Evolutionary conservation across 176 grass and related monocot species (phyloP).

Genomic region (Raddia distichophylla): DNA sequence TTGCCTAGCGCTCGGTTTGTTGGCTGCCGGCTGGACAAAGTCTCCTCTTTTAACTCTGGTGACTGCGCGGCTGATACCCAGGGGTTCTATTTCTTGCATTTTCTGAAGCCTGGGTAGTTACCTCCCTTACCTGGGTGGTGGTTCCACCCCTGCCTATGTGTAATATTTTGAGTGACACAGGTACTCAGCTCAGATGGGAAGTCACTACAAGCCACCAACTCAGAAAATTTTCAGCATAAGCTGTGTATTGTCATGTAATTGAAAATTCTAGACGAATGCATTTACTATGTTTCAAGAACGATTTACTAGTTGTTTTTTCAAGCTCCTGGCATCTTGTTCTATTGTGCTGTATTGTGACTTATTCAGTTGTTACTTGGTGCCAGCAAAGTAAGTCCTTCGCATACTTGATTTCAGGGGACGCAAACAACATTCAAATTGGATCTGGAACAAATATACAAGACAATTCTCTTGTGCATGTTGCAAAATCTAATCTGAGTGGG

Average conservation of each 20-base stretch:
- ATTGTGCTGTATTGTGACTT: neutral
- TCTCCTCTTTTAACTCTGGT: too few species aligned
- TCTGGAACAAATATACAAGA: conserved; percentile 99
- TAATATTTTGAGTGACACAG: neutral
- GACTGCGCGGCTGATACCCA: too few species aligned
- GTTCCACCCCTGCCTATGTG: too few species aligned
- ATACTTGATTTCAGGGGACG: conserved; percentile 67
- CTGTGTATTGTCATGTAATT: neutral
- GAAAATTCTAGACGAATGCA: conserved; percentile 1
- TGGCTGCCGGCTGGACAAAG: too few species aligned
- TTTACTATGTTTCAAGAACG: conserved; percentile 13
- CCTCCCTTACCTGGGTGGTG: too few species aligned
- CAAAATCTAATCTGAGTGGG: conserved; percentile 94
- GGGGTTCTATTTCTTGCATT: too few species aligned
- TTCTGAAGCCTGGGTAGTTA: too few species aligned
- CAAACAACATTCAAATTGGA: conserved; percentile 74
- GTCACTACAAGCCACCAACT: neutral
- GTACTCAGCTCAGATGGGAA: neutral
- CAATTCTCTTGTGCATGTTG: conserved; percentile 92
- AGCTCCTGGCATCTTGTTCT: neutral
- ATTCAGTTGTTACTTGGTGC: conserved; percentile 4
- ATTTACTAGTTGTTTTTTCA: conserved; percentile 1
- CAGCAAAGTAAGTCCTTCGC: conserved; percentile 13
- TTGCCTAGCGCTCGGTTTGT: too few species aligned
- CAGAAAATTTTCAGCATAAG: conserved; percentile 2